phyloP scores from a whole-genome alignment of 2,329 filamentous ascomycete genomes.

The Talaromyces albobiverticillius region DNA sequence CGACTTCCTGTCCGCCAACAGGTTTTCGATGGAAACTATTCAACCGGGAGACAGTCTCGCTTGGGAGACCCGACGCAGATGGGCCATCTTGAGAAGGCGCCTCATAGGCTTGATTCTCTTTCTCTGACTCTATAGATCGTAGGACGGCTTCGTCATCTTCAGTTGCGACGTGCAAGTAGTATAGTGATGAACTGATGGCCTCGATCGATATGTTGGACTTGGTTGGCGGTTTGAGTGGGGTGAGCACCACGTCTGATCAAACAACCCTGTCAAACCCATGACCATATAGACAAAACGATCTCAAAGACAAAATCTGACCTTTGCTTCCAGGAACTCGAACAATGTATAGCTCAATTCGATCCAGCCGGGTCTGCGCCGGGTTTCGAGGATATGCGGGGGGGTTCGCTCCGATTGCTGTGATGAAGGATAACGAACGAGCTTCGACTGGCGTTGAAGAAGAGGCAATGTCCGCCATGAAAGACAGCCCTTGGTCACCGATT shows the following conservation, averaged over 20 bases:
- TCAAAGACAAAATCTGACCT: conserved; percentile 51
- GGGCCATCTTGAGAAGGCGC: neutral
- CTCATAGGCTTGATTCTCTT: conserved; percentile 24
- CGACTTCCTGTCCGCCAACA: conserved; percentile 21
- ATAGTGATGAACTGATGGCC: conserved; percentile 83
- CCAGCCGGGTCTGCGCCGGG: conserved; percentile 64
- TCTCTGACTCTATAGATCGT: conserved; percentile 32
- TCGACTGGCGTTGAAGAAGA: conserved; percentile 53
- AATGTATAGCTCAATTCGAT: conserved; percentile 83
- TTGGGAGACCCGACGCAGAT: conserved; percentile 16
- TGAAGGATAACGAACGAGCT: conserved; percentile 75
- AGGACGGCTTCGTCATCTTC: conserved; percentile 53
- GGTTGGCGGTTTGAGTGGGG: conserved; percentile 80
- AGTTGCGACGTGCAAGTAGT: conserved; percentile 80
- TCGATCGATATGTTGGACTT: conserved; percentile 80
- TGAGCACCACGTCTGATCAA: conserved; percentile 82
- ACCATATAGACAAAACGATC: neutral
- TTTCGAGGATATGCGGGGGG: conserved; percentile 83
- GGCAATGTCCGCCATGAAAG: conserved; percentile 13
- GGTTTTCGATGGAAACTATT: conserved; percentile 41
- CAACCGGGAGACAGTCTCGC: conserved; percentile 28
- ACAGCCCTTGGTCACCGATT: no score
- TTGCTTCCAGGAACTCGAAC: conserved; percentile 86
- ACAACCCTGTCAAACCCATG: conserved; percentile 14
- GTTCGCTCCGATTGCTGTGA: conserved; percentile 79